These are phyloP conservation scores for Diversispora eburnea DNA, from an alignment of 192 early-diverging fungal species.

Conservation along the genomic window DNA sequence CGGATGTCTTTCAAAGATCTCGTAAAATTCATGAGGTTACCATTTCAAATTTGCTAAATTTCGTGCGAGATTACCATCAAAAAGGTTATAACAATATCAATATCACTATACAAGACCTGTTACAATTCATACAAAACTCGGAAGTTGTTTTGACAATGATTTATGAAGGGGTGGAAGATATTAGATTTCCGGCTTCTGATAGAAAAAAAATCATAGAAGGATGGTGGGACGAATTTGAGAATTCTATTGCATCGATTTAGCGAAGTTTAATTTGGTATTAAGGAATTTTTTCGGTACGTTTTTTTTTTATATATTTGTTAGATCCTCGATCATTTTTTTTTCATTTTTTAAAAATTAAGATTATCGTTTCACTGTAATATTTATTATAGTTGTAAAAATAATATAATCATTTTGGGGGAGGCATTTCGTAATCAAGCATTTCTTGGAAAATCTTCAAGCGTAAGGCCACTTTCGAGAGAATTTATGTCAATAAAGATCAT, in stretches of 20 bases:
- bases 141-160: not conserved
- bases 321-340: no score
- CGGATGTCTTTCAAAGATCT: not conserved
- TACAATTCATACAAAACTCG: conserved; percentile 3
- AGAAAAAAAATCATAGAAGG: not conserved
- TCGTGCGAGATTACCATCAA: not conserved
- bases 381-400: no score
- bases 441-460: no score
- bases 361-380: no score
- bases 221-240: not conserved
- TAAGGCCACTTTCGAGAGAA: no score
- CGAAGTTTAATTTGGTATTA: no score
- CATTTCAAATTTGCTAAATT: not conserved
- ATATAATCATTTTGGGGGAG: no score
- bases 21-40: not conserved
- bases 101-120: not conserved
- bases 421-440: no score
- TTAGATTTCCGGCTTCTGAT: not conserved
- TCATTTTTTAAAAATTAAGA: no score
- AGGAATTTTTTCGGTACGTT: no score
- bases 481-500: no score
- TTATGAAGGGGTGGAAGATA: not conserved
- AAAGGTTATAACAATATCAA: not conserved
- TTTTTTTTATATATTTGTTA: no score
- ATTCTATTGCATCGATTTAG: not conserved